Evolutionary conservation across 1,139 yeast species (phyloP).

Genomic region (Pichia inconspicua): DNA sequence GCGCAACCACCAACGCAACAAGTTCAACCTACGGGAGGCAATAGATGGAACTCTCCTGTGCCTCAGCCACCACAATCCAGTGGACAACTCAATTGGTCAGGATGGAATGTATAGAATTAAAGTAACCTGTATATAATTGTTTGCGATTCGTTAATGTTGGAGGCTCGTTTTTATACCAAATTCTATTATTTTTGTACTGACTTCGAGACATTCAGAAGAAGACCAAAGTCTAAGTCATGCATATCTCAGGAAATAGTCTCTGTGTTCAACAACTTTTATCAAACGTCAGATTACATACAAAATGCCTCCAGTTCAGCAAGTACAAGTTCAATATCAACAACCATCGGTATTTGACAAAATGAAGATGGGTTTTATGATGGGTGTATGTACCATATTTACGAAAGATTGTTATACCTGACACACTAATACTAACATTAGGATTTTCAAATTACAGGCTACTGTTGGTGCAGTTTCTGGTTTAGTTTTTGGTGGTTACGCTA

Average conservation of each 20-base stretch:
- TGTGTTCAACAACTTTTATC: background rate
- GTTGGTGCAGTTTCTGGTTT: slow-evolving; percentile 97
- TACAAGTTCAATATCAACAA: slow-evolving; percentile 59
- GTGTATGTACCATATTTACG: slow-evolving; percentile 28
- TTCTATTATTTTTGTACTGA: too few relatives aligned
- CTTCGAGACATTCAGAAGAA: too few relatives aligned
- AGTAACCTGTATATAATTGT: too few relatives aligned
- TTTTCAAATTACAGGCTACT: slow-evolving; percentile 38
- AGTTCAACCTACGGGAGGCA: background rate
- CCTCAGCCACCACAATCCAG: slow-evolving; percentile 14
- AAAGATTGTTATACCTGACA: background rate
- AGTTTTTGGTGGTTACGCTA: slow-evolving; percentile 87
- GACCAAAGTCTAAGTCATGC: too few relatives aligned
- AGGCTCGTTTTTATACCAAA: background rate
- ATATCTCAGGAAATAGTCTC: too few relatives aligned
- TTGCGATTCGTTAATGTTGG: background rate
- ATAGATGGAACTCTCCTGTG: background rate
- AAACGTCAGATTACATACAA: too few relatives aligned
- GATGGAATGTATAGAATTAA: slow-evolving; percentile 8
- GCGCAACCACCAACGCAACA: background rate
- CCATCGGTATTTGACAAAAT: slow-evolving; percentile 91
- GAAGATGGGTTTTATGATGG: slow-evolving; percentile 98
- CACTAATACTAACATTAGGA: background rate
- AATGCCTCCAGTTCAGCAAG: slow-evolving; percentile 85
- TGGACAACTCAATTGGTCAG: slow-evolving; percentile 6